Conservation (phyloP, 2,329 filamentous ascomycete species). For the Monilinia laxa region DNA sequence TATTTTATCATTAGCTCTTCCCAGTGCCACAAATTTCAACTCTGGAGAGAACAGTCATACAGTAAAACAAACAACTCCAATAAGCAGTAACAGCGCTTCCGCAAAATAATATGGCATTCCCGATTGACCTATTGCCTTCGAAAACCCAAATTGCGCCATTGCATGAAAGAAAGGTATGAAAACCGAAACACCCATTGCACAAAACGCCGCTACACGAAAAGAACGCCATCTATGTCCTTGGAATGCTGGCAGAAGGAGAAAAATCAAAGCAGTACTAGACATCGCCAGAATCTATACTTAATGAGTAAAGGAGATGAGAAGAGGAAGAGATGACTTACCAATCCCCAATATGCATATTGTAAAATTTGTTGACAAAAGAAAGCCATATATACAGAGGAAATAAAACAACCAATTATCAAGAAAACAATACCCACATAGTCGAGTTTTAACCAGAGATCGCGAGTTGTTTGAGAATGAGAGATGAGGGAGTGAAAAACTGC, state of each 20-base stretch:
- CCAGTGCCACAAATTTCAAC: too few species aligned
- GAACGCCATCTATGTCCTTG: slow-evolving; percentile 31
- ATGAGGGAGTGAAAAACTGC: slow-evolving; percentile 45
- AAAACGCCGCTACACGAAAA: slow-evolving; percentile 30
- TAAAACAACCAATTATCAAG: slow-evolving; percentile 44
- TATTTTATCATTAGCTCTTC: slow-evolving; percentile 11
- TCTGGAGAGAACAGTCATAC: background rate
- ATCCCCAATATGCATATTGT: slow-evolving; percentile 41
- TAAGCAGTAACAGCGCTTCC: slow-evolving; percentile 25
- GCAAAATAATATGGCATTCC: slow-evolving; percentile 31
- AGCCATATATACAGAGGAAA: slow-evolving; percentile 44
- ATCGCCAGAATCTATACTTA: slow-evolving; percentile 42
- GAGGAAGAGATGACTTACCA: slow-evolving; percentile 37
- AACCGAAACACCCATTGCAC: slow-evolving; percentile 30
- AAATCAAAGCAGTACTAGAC: slow-evolving; percentile 40
- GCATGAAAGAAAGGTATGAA: slow-evolving; percentile 32
- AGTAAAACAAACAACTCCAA: slow-evolving; percentile 27
- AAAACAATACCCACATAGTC: slow-evolving; percentile 45
- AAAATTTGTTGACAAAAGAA: slow-evolving; percentile 44
- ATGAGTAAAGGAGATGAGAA: background rate
- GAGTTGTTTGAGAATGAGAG: slow-evolving; percentile 43
- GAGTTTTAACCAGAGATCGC: slow-evolving; percentile 43
- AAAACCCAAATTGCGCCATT: slow-evolving; percentile 26
- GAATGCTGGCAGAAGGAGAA: slow-evolving; percentile 34
- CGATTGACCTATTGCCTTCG: slow-evolving; percentile 25